Conservation (phyloP, 805 yeast species). For the Metschnikowia cubensis region DNA sequence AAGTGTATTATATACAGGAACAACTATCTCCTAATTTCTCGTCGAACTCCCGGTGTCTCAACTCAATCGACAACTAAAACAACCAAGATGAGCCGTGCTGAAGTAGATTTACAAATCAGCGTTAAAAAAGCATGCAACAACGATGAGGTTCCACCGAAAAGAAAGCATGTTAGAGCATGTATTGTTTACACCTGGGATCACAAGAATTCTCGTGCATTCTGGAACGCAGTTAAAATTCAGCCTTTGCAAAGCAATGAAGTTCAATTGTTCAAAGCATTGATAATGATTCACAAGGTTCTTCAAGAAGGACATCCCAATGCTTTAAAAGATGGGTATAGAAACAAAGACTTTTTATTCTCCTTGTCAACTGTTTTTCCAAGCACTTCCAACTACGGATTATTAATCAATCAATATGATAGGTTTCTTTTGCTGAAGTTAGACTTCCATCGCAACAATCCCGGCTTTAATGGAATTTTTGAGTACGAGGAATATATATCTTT, state of each 20-base stretch:
- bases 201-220: constrained; percentile 74
- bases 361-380: constrained; percentile 54
- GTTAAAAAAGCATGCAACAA: constrained; percentile 80
- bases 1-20: not conserved
- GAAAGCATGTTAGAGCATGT: constrained; percentile 94
- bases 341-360: constrained; percentile 72
- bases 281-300: constrained; percentile 83
- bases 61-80: not conserved
- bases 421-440: constrained; percentile 68
- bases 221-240: constrained; percentile 74
- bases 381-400: constrained; percentile 56
- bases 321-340: constrained; percentile 72
- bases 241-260: constrained; percentile 81
- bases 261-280: constrained; percentile 80
- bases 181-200: constrained; percentile 97
- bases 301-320: constrained; percentile 96
- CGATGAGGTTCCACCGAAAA: constrained; percentile 89
- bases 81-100: constrained; percentile 41
- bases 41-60: constrained; percentile 3
- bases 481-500: constrained; percentile 92
- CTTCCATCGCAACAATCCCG: constrained; percentile 81
- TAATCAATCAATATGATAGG: constrained; percentile 72
- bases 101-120: constrained; percentile 45
- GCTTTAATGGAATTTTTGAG: constrained; percentile 93
- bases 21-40: constrained; percentile 1